phyloP scores from a whole-genome alignment of 192 early-diverging fungal species.

The Coemansia sp. region DNA sequence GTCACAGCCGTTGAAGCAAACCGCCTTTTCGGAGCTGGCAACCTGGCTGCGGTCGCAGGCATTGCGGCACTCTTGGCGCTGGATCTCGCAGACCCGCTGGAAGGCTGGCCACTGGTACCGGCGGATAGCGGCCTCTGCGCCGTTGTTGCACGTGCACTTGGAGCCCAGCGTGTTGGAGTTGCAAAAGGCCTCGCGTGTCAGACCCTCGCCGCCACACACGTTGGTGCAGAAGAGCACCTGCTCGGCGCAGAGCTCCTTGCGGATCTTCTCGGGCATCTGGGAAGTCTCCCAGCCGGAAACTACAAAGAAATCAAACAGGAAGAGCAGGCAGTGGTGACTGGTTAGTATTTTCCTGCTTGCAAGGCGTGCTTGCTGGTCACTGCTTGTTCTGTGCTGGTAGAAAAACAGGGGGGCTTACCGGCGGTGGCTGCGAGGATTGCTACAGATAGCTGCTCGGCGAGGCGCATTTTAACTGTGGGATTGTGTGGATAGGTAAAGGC shows the following conservation, averaged over 20 bases:
- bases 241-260: slow-evolving; percentile 51
- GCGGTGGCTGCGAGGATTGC: not conserved
- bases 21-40: slow-evolving; percentile 13
- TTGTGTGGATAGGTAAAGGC: too few relatives aligned
- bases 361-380: too few relatives aligned
- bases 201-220: slow-evolving; percentile 43
- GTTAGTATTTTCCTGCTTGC: too few relatives aligned
- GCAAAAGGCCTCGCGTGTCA: slow-evolving; percentile 48
- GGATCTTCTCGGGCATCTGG: slow-evolving; percentile 47
- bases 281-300: slow-evolving; percentile 38
- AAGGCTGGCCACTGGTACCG: slow-evolving; percentile 52
- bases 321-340: not conserved
- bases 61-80: slow-evolving; percentile 34
- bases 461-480: slow-evolving; percentile 3
- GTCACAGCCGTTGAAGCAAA: slow-evolving; percentile 51
- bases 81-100: slow-evolving; percentile 51
- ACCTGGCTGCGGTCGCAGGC: slow-evolving; percentile 36
- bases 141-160: slow-evolving; percentile 45
- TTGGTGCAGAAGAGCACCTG: slow-evolving; percentile 51
- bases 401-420: too few relatives aligned
- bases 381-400: too few relatives aligned
- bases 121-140: slow-evolving; percentile 45
- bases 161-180: slow-evolving; percentile 45
- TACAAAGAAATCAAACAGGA: too few relatives aligned
- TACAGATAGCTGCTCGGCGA: slow-evolving; percentile 3